Percentiles rank a stretch among this genome's conserved stretches.
Conservation (phyloP, 768 basidiomycete genomes). For the Saitozyma podzolica region DNA sequence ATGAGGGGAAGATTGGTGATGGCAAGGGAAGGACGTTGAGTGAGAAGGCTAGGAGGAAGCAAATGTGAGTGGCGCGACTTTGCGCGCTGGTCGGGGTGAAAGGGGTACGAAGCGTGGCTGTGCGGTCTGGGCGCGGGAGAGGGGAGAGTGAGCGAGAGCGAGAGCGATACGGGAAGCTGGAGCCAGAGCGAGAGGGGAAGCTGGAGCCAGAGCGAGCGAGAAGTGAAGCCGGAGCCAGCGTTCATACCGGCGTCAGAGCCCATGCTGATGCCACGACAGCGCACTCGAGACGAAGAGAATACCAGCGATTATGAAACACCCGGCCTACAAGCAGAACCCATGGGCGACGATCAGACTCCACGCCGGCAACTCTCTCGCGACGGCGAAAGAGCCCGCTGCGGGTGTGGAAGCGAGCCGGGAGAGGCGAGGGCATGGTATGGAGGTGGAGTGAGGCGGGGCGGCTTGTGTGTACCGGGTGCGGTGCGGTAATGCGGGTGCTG, state of each 20-base stretch:
- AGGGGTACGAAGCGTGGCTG: no score
- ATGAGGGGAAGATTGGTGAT: slow-evolving; percentile 37
- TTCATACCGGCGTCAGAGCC: background rate
- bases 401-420: background rate
- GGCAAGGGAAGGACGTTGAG: slow-evolving; percentile 46
- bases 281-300: slow-evolving; percentile 28
- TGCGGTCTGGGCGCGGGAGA: no score
- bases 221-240: background rate
- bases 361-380: slow-evolving; percentile 40
- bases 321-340: slow-evolving; percentile 45
- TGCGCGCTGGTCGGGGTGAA: background rate
- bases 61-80: slow-evolving; percentile 37
- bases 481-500: no score
- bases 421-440: background rate
- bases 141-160: background rate
- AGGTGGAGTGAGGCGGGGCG: background rate
- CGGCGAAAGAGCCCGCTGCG: slow-evolving; percentile 9
- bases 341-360: slow-evolving; percentile 50
- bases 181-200: background rate
- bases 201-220: no score
- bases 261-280: slow-evolving; percentile 10
- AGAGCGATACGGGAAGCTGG: no score
- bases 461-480: no score
- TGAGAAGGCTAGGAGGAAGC: slow-evolving; percentile 43
- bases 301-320: slow-evolving; percentile 43